Conservation (phyloP, 1,284 basidiomycete genomes). For the Rhodotorula sp. region DNA sequence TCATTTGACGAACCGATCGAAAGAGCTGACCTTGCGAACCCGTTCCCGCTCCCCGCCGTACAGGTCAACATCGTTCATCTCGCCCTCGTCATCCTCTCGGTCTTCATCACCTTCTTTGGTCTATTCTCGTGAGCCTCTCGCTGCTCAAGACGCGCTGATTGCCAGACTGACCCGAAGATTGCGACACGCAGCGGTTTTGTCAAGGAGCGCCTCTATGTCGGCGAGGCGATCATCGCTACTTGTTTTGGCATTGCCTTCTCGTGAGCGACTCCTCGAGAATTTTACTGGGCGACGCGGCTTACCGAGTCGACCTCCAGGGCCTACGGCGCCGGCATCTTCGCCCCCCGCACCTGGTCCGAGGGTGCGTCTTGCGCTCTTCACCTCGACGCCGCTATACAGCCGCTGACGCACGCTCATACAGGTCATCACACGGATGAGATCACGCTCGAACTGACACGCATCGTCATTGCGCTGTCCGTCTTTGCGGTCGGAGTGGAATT, state of each 20-base stretch:
- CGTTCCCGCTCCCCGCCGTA: neutral
- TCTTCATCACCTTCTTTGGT: slow-evolving; percentile 59
- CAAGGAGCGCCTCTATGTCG: slow-evolving; percentile 90
- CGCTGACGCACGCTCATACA: slow-evolving; percentile 52
- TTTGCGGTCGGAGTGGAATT: slow-evolving; percentile 96
- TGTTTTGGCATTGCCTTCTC: slow-evolving; percentile 86
- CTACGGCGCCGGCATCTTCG: slow-evolving; percentile 78
- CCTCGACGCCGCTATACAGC: rapidly evolving
- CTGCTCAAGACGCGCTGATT: slow-evolving; percentile 7
- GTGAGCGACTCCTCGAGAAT: slow-evolving; percentile 45
- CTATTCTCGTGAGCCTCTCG: slow-evolving; percentile 36
- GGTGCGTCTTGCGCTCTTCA: slow-evolving; percentile 37
- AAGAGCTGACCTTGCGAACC: neutral
- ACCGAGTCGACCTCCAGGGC: slow-evolving; percentile 56
- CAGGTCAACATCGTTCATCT: slow-evolving; percentile 51
- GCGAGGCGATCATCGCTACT: slow-evolving; percentile 95
- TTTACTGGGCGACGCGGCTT: no score
- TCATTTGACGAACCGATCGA: neutral
- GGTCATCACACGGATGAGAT: slow-evolving; percentile 48
- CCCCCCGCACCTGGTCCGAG: slow-evolving; percentile 79
- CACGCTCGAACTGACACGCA: slow-evolving; percentile 78
- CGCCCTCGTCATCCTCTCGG: slow-evolving; percentile 75
- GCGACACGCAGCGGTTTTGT: slow-evolving; percentile 58
- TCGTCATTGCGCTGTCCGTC: slow-evolving; percentile 94
- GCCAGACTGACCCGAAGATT: neutral